Conservation (phyloP, 2,329 filamentous ascomycete genomes). For the Clonostachys sp. region DNA sequence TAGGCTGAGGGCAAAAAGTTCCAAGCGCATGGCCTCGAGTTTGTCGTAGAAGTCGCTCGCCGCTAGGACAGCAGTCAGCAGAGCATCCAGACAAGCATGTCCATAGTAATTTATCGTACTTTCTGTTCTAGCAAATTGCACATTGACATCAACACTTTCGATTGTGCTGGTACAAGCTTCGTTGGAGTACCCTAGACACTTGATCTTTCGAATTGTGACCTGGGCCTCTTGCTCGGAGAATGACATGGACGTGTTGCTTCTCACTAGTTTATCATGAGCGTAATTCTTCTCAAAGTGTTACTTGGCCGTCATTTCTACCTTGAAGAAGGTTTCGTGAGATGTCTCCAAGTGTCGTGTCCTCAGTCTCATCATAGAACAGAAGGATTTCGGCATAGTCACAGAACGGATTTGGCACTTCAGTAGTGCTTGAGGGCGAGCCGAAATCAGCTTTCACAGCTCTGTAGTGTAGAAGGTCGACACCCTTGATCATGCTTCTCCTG, state of each 20-base stretch:
- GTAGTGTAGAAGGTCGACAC: neutral
- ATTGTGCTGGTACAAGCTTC: too few relatives aligned
- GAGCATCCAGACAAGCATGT: too few relatives aligned
- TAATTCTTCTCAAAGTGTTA: too few relatives aligned
- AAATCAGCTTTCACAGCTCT: neutral
- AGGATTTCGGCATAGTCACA: neutral
- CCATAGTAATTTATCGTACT: too few relatives aligned
- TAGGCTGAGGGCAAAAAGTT: neutral
- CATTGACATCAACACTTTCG: too few relatives aligned
- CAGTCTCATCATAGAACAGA: neutral
- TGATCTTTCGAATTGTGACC: too few relatives aligned
- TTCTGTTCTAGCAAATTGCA: too few relatives aligned
- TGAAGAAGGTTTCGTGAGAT: neutral
- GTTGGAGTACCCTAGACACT: too few relatives aligned
- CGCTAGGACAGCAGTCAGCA: neutral
- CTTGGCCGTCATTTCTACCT: too few relatives aligned
- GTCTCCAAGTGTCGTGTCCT: neutral
- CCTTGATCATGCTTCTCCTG: neutral
- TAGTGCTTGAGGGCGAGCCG: neutral
- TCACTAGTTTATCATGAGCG: neutral
- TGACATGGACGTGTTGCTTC: constrained; percentile 6
- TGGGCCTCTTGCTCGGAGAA: too few relatives aligned
- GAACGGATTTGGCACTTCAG: neutral
- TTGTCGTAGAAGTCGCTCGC: neutral
- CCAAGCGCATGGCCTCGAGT: neutral